Evolutionary conservation across 2,329 filamentous ascomycete species (phyloP).

Genomic region (Orbilia quercus): DNA sequence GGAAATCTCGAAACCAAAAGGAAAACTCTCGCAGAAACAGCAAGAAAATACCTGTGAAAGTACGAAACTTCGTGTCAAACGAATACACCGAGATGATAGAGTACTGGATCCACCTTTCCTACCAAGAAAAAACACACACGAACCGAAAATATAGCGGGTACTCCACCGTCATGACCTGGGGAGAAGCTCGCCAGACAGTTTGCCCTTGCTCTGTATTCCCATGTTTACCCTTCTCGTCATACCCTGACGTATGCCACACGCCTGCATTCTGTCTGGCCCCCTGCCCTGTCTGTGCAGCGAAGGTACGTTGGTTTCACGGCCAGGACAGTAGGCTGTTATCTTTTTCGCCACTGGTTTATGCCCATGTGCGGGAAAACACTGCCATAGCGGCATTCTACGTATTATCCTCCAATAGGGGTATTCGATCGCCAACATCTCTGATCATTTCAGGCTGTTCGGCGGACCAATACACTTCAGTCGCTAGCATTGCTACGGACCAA

Average conservation of each 20-base stretch:
- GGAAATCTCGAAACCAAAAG: no score
- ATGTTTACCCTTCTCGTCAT: conserved; percentile 14
- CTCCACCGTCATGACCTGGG: no score
- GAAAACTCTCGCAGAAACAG: not conserved
- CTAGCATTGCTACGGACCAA: not conserved
- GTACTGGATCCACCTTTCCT: not conserved
- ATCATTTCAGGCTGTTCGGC: not conserved
- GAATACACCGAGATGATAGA: conserved; percentile 14
- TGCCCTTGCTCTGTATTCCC: not conserved
- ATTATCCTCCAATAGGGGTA: not conserved
- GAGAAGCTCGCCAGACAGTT: conserved; percentile 1
- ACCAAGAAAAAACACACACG: conserved; percentile 2
- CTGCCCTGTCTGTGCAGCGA: not conserved
- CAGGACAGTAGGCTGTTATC: not conserved
- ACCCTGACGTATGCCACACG: conserved; percentile 36
- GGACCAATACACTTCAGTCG: not conserved
- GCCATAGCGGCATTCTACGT: not conserved
- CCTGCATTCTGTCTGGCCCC: conserved; percentile 23
- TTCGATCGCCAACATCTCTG: conserved; percentile 3
- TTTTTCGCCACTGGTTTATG: conserved; percentile 22
- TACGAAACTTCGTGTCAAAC: not conserved
- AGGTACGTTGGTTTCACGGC: conserved; percentile 4
- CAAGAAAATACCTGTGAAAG: not conserved
- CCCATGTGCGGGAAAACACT: conserved; percentile 13
- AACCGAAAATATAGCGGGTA: no score